Percentiles rank a stretch among this genome's conserved stretches.
Conservation (phyloP, 2,329 filamentous ascomycete genomes). For the Atkinsonella texensis region DNA sequence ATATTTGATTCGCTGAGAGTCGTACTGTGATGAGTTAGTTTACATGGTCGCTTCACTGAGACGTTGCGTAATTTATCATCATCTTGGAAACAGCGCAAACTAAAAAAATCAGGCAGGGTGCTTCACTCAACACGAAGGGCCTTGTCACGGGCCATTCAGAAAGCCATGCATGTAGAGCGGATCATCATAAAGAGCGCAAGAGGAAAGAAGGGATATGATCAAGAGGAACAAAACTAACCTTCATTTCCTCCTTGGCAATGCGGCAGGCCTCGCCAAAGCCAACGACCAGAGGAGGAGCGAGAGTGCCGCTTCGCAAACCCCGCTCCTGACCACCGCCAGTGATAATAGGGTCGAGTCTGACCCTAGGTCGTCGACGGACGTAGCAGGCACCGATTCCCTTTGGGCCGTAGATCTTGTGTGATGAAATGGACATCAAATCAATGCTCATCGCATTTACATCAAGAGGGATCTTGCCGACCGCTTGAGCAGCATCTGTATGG, state of each 20-base stretch:
- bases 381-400: constrained; percentile 97
- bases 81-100: not conserved
- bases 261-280: constrained; percentile 94
- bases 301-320: constrained; percentile 84
- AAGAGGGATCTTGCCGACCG: constrained; percentile 94
- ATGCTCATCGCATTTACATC: constrained; percentile 98
- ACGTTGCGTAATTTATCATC: not conserved
- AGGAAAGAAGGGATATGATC: constrained; percentile 3
- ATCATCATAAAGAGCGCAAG: constrained; percentile 52
- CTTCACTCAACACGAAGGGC: constrained; percentile 48
- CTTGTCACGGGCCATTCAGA: constrained; percentile 61
- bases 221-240: constrained; percentile 48
- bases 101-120: constrained; percentile 49
- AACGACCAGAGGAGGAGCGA: constrained; percentile 78
- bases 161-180: constrained; percentile 80
- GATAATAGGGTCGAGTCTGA: constrained; percentile 92
- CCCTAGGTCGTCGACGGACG: constrained; percentile 80
- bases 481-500: constrained; percentile 93
- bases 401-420: constrained; percentile 96
- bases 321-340: constrained; percentile 92
- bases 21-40: constrained; percentile 55
- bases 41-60: not conserved
- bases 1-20: constrained; percentile 68
- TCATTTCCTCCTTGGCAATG: constrained; percentile 80
- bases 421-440: constrained; percentile 96